phyloP scores from a whole-genome alignment of 805 yeast genomes.

The Starmera dryadoides region DNA sequence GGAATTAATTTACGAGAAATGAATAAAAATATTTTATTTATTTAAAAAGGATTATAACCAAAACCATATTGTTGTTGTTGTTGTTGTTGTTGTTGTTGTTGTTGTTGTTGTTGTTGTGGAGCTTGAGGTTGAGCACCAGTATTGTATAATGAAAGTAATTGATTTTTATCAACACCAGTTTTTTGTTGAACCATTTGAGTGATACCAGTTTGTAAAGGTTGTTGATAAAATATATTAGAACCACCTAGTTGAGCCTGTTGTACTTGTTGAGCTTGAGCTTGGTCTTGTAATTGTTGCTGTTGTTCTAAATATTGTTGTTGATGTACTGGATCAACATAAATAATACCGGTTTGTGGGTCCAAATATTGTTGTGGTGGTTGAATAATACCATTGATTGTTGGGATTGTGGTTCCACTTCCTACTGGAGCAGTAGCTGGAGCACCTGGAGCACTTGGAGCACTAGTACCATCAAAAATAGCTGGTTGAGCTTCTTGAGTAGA shows the following conservation, averaged over 20 bases:
- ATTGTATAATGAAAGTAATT: slow-evolving; percentile 23
- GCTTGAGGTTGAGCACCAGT: slow-evolving; percentile 38
- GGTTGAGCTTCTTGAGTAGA: slow-evolving; percentile 23
- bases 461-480: slow-evolving; percentile 26
- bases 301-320: slow-evolving; percentile 29
- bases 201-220: slow-evolving; percentile 1
- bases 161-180: slow-evolving; percentile 13
- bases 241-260: too few relatives aligned
- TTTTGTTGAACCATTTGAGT: background rate
- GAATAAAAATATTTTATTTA: background rate
- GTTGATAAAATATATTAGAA: background rate
- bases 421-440: slow-evolving; percentile 12
- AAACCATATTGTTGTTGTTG: background rate
- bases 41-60: background rate
- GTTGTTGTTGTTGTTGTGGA: slow-evolving; percentile 4
- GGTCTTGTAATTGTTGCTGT: slow-evolving; percentile 12
- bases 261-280: slow-evolving; percentile 4
- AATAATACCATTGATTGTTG: slow-evolving; percentile 19
- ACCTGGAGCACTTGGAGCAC: slow-evolving; percentile 17
- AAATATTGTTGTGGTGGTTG: slow-evolving; percentile 59
- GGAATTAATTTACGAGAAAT: too few relatives aligned
- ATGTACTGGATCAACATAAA: slow-evolving; percentile 63
- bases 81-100: slow-evolving; percentile 2
- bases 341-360: slow-evolving; percentile 64
- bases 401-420: slow-evolving; percentile 9